Evolutionary conservation across 1,284 basidiomycete genomes (phyloP).

Genomic region (Ustilago shanxiensis): DNA sequence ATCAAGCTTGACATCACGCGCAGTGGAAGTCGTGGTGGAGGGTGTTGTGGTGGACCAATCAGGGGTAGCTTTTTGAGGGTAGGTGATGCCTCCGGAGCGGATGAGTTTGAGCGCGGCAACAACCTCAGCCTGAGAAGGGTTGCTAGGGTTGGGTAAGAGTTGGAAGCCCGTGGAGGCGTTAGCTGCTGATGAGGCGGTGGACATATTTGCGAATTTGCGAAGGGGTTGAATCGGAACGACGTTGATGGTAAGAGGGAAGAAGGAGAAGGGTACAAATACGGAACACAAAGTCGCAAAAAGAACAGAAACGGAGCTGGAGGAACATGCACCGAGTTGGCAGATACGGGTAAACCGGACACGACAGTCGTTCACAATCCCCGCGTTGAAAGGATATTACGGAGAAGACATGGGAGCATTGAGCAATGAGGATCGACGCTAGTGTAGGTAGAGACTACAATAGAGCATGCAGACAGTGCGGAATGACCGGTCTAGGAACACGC

Average conservation of each 20-base stretch:
- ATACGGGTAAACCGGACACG: neutral
- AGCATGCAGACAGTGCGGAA: too few species aligned
- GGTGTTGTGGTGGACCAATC: conserved; percentile 21
- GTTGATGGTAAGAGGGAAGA: neutral
- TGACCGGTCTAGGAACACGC: too few species aligned
- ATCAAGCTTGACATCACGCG: conserved; percentile 26
- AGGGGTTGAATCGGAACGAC: neutral
- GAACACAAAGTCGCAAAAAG: too few species aligned
- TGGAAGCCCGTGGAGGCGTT: conserved; percentile 27
- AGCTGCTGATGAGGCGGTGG: conserved; percentile 20
- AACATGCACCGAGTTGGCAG: neutral
- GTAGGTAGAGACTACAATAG: too few species aligned
- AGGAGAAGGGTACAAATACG: neutral
- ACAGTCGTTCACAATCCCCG: too few species aligned
- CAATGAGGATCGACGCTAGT: neutral
- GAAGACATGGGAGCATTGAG: neutral
- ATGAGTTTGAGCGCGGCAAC: conserved; percentile 30
- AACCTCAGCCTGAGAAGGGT: conserved; percentile 23
- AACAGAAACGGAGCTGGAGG: too few species aligned
- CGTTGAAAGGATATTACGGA: too few species aligned
- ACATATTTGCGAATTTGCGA: conserved; percentile 13
- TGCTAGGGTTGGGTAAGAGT: conserved; percentile 30
- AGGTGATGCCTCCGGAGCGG: conserved; percentile 25
- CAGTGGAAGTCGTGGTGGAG: conserved; percentile 6
- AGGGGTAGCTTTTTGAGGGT: conserved; percentile 24